Percentiles rank a stretch among this genome's conserved stretches.
phyloP scores from a whole-genome alignment of 352 stramenopile genomes.

The Blastocystis sp. region DNA sequence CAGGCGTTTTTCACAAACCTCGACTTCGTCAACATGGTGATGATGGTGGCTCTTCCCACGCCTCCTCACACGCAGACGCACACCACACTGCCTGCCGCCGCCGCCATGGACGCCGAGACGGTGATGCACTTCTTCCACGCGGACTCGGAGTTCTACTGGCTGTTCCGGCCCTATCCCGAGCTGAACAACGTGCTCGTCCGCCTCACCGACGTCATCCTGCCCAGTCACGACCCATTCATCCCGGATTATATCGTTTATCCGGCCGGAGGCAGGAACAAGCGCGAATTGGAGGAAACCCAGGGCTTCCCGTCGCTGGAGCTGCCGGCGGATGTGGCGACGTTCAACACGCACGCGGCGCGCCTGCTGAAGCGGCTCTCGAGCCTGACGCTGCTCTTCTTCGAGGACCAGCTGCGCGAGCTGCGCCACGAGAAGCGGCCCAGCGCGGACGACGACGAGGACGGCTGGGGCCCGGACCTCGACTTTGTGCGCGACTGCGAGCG shows the following conservation, averaged over 20 bases:
- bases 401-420: background rate
- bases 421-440: background rate
- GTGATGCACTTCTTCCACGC: background rate
- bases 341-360: background rate
- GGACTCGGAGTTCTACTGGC: background rate
- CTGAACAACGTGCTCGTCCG: background rate
- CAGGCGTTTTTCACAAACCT: conserved; percentile 46
- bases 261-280: too few species aligned
- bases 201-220: background rate
- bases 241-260: too few species aligned
- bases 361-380: background rate
- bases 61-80: background rate
- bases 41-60: background rate
- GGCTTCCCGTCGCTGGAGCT: background rate
- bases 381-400: background rate
- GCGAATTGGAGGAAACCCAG: background rate
- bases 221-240: too few species aligned
- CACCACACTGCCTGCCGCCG: background rate
- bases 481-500: background rate
- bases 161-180: background rate
- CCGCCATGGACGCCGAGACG: background rate
- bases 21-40: background rate
- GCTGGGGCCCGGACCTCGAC: background rate
- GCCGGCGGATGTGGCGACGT: background rate
- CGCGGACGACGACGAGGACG: background rate